These are phyloP conservation scores for Aspergillus affinis DNA, from an alignment of 495 filamentous ascomycete genomes.

Conservation along the genomic window DNA sequence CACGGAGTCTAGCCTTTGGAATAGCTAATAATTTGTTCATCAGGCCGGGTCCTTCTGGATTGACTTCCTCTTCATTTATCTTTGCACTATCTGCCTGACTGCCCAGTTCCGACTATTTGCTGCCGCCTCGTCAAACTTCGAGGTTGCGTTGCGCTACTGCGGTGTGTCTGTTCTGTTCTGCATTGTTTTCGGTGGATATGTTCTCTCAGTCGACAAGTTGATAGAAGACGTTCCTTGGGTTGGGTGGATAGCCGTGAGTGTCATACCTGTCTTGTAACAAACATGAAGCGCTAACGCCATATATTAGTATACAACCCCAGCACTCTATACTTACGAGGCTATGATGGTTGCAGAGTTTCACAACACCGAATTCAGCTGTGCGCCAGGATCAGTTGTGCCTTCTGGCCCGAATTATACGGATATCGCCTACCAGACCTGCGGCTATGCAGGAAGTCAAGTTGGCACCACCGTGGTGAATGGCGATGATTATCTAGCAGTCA, in stretches of 20 bases:
- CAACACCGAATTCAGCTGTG: slow-evolving; percentile 42
- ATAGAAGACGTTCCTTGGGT: slow-evolving; percentile 41
- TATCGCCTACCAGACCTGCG: slow-evolving; percentile 57
- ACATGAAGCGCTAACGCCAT: neutral
- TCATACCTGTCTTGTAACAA: slow-evolving; percentile 12
- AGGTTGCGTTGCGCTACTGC: slow-evolving; percentile 38
- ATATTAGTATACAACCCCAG: slow-evolving; percentile 57
- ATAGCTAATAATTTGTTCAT: neutral
- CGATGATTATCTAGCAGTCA: slow-evolving; percentile 48
- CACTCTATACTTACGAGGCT: slow-evolving; percentile 68
- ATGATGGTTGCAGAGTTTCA: slow-evolving; percentile 59
- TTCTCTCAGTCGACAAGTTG: slow-evolving; percentile 37
- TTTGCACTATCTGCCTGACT: slow-evolving; percentile 53
- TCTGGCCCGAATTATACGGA: slow-evolving; percentile 54
- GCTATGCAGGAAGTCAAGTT: slow-evolving; percentile 48
- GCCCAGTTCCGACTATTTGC: slow-evolving; percentile 47
- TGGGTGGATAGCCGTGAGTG: slow-evolving; percentile 36
- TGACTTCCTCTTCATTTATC: slow-evolving; percentile 53
- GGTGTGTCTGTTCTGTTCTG: slow-evolving; percentile 35
- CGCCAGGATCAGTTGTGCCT: slow-evolving; percentile 55
- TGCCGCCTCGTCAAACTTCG: slow-evolving; percentile 39
- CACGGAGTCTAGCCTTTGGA: neutral
- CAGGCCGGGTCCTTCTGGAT: slow-evolving; percentile 54
- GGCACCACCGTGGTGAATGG: slow-evolving; percentile 52
- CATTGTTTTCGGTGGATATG: slow-evolving; percentile 40